Conservation (phyloP, 495 filamentous ascomycete genomes). For the Margaritispora aquatica region DNA sequence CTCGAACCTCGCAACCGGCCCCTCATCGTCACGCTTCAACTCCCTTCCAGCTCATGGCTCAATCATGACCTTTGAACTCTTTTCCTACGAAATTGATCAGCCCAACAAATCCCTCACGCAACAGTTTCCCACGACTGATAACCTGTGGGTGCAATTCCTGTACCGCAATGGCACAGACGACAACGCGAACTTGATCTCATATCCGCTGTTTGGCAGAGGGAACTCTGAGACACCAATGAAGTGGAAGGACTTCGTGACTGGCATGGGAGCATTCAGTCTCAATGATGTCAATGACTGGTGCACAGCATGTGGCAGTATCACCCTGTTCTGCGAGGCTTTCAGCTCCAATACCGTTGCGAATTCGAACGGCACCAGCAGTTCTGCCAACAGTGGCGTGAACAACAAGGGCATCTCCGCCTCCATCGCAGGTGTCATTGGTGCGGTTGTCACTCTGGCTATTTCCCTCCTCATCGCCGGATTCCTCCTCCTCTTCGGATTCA, state of each 20-base stretch:
- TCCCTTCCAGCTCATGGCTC: conserved; percentile 52
- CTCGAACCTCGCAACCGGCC: conserved; percentile 36
- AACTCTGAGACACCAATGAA: conserved; percentile 38
- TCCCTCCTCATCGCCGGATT: conserved; percentile 27
- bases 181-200: conserved; percentile 36
- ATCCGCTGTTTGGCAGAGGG: conserved; percentile 53
- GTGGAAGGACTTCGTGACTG: conserved; percentile 48
- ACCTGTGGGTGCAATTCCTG: conserved; percentile 59
- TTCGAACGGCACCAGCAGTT: not conserved
- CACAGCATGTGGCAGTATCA: conserved; percentile 43
- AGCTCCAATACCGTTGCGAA: not conserved
- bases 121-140: conserved; percentile 33
- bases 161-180: conserved; percentile 60
- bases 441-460: conserved; percentile 53
- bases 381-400: not conserved
- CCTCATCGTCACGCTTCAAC: conserved; percentile 40
- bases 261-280: conserved; percentile 47
- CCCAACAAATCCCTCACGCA: conserved; percentile 23
- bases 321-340: conserved; percentile 47
- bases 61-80: conserved; percentile 60
- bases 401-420: not conserved
- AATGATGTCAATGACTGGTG: conserved; percentile 54
- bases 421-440: conserved; percentile 55
- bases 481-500: conserved; percentile 35
- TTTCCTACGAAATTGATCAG: conserved; percentile 35